Evolutionary conservation across 2,329 filamentous ascomycete genomes (phyloP), one percentile per base, ranked within the genome.

Genomic region (Aspergillus sp.): DNA sequence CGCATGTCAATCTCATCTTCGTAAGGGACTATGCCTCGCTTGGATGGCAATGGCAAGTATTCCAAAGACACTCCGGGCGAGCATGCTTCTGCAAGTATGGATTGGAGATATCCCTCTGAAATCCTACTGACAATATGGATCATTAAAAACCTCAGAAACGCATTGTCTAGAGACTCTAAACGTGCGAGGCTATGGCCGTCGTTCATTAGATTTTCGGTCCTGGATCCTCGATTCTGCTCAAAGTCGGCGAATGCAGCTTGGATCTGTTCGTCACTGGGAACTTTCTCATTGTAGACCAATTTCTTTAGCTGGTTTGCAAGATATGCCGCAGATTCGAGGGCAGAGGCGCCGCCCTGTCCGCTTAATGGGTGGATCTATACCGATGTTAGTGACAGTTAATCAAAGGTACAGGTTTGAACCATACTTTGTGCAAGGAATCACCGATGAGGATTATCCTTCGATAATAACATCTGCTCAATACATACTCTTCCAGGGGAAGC

Each of bases 381-480:
- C n/a, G 17, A 15, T 38, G 7, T 27, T 19, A 20, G 19, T 39
- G 6, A 39, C 5, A 12, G 12, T 12, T 15, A 12, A 19, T 9
- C 10, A 39, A 12, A 12, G 17, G 19, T 5, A 22, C 6, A 39
- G 33, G 22, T 3, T 3, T 19, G 17, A 23, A 39, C 39, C 19
- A 47, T 53, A 65, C 67, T 61, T 74, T 74, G 50, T 74, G 71
- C 5, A 64, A 68, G 1, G 71, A 60, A 51, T 74, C 72, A 0
- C 71, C 72, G 5, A 74, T 61, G 1, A 64, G 57, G 1, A 74
- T 59, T 3, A 71, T 64, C 7, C 72, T 57, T 9, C 63, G 60
- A 38, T 63, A 71, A 44, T 68, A 61, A 66, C 71, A 74, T 32
- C 63, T 59, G 9, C 64, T 51, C n/a, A 70, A 63, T 1, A 70